A percentile compares a stretch with the other conserved stretches of the same genome.
These are phyloP conservation scores for Yamadazyma kanchanaburiensis DNA, from an alignment of 1,139 yeast genomes.

Conservation along the genomic window DNA sequence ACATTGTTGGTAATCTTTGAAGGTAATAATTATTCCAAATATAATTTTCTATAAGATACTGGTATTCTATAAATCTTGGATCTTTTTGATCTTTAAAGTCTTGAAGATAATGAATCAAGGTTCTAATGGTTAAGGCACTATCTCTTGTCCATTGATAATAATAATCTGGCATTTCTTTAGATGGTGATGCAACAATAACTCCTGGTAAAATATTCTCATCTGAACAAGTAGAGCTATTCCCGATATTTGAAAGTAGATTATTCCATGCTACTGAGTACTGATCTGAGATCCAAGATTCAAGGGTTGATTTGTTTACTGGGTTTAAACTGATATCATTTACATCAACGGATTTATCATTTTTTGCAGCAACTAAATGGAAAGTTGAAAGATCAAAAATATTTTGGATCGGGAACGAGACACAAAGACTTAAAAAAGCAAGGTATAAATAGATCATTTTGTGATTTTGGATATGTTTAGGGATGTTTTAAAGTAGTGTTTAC, in stretches of 20 bases:
- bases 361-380: not conserved
- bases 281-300: conserved; percentile 53
- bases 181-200: conserved; percentile 83
- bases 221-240: conserved; percentile 20
- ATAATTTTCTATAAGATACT: conserved; percentile 51
- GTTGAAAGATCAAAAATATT: not conserved
- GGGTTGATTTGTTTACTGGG: conserved; percentile 26
- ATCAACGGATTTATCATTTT: not conserved
- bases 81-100: conserved; percentile 15
- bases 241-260: conserved; percentile 60
- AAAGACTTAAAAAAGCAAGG: too few species aligned
- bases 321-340: too few species aligned
- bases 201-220: conserved; percentile 49
- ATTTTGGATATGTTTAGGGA: too few species aligned
- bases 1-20: conserved; percentile 65
- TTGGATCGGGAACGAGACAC: too few species aligned
- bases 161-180: conserved; percentile 65
- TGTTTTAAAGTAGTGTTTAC: too few species aligned
- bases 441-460: too few species aligned
- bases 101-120: conserved; percentile 52
- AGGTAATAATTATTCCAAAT: conserved; percentile 53
- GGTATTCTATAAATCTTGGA: conserved; percentile 7
- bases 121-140: conserved; percentile 74
- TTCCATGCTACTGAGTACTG: conserved; percentile 52
- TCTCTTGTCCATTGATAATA: conserved; percentile 92